Base-by-base conservation (phyloP, 2,329 filamentous ascomycete species). In the Penicillium sp. region DNA sequence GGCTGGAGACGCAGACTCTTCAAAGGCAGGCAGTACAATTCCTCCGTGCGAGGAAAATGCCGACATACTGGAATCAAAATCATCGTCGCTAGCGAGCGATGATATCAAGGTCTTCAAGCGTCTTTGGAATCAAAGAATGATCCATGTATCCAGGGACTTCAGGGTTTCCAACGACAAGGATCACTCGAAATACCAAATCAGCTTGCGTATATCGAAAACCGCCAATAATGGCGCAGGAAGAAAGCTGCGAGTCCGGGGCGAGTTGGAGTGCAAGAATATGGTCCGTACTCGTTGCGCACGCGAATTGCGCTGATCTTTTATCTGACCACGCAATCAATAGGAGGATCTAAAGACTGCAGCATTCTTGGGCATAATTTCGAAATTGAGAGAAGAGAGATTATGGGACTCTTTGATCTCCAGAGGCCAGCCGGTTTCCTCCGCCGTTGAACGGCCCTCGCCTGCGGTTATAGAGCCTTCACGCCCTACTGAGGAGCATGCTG, bases 91-190 rank as follows among this genome's bases (percentile, higher is more conserved):
- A n/a, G 22, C 20, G 3, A 39, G 15, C 12, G 34, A 41, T 12
- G 49, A 52, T 28, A 52, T 52, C 20, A 38, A 52, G 38, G n/a
- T 25, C 20, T 52, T 52, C 34, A 52, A 20, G 39, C 20, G 28
- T 52, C 20, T 52, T 17, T 52, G 49, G 49, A 37, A 52, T 8
- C 49, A 37, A 22, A 31, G 37, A 52, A 41, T 52, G 14, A 31
- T 52, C 22, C 12, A 25, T 20, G 6, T 52, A 31, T 52, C 49
- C 12, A 41, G 37, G n/a, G 20, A 31, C 25, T 28, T 52, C 12
- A 31, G 41, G n/a, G 4, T 41, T 5, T 17, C 11, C 12, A 22
- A 39, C 3, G 17, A 52, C 10, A n/a, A 39, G 12, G 25, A 14
- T 37, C 20, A 41, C 14, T 41, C 49, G 22, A 52, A 52, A n/a